Conservation (phyloP, 345 rosid species). For the Gossypium herbaceum region DNA sequence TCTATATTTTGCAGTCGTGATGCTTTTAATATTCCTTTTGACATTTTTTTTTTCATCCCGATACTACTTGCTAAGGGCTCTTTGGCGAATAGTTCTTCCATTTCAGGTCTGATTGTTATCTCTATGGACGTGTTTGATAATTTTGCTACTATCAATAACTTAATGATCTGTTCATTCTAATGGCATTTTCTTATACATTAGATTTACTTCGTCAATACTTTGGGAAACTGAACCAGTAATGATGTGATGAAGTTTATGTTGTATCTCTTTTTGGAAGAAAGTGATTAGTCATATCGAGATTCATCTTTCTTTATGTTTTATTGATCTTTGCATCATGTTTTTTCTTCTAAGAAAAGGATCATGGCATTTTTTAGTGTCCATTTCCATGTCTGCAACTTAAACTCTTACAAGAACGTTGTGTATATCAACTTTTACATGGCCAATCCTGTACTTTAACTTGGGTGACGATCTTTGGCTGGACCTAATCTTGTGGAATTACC, state of each 20-base stretch:
- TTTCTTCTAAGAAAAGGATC: background rate
- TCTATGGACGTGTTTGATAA: background rate
- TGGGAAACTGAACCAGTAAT: background rate
- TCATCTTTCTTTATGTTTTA: background rate
- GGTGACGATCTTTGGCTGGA: background rate
- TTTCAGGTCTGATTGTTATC: constrained; percentile 50
- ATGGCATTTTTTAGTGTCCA: background rate
- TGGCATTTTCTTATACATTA: background rate
- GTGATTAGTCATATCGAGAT: background rate
- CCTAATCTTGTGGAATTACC: background rate
- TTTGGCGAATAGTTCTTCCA: constrained; percentile 86
- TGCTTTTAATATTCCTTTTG: constrained; percentile 70
- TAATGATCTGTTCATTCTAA: background rate
- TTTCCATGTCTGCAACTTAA: background rate
- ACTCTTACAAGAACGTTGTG: constrained; percentile 1
- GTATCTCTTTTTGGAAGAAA: background rate
- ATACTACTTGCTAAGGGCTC: constrained; percentile 74
- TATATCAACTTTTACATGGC: background rate
- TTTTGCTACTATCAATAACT: constrained; percentile 3
- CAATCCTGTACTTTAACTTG: background rate
- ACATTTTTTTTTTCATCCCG: constrained; percentile 83
- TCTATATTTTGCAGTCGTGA: constrained; percentile 58
- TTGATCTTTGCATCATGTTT: background rate
- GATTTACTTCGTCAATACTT: too few species aligned
- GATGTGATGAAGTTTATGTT: background rate